These are phyloP conservation scores for Lentinus tigrinus DNA, from an alignment of 768 basidiomycete species.

Conservation along the genomic window DNA sequence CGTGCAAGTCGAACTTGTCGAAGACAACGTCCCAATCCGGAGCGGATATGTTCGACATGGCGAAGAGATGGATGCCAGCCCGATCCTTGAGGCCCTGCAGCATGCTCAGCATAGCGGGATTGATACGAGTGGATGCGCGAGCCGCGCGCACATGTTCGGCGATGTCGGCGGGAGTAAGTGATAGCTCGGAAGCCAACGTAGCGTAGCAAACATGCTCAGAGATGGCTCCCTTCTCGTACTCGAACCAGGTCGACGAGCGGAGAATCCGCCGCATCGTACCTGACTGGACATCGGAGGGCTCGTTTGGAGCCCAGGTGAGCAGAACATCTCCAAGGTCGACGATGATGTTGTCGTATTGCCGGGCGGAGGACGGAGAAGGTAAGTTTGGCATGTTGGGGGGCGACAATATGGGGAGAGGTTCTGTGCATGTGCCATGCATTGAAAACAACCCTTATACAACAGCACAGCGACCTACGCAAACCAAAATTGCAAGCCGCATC, in stretches of 20 bases:
- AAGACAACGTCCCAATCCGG: constrained; percentile 40
- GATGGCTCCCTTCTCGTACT: background rate
- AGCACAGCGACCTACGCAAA: too few species aligned
- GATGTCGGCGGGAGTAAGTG: background rate
- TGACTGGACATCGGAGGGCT: background rate
- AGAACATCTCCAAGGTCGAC: background rate
- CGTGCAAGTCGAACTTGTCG: background rate
- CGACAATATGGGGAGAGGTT: too few species aligned
- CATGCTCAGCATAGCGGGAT: constrained; percentile 44
- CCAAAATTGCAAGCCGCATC: too few species aligned
- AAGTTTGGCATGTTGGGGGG: too few species aligned
- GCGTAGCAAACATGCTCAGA: background rate
- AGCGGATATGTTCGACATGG: constrained; percentile 59
- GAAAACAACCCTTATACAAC: too few species aligned
- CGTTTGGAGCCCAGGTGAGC: background rate
- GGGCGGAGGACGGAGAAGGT: too few species aligned
- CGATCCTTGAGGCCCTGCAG: constrained; percentile 44
- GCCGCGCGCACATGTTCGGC: constrained; percentile 25
- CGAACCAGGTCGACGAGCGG: background rate
- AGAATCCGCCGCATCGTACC: background rate
- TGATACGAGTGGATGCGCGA: constrained; percentile 43
- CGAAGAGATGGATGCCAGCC: constrained; percentile 43
- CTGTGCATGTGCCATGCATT: too few species aligned
- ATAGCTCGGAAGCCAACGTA: background rate
- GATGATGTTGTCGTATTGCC: background rate